These are phyloP conservation scores for Rhizopogon rudus DNA, from an alignment of 768 basidiomycete species.

Conservation along the genomic window DNA sequence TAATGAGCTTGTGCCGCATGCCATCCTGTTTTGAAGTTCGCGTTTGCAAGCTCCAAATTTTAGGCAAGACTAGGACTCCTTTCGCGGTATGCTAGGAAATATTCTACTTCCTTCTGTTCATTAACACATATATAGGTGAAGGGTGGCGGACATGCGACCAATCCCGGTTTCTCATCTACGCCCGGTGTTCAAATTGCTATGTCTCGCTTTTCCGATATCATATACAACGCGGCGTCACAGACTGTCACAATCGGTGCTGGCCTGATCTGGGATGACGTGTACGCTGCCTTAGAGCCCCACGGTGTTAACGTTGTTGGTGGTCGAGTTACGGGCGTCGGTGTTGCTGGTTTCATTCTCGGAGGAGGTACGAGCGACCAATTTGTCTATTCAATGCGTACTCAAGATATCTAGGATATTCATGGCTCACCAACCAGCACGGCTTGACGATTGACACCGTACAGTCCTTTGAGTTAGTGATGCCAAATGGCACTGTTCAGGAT, in stretches of 20 bases:
- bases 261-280: slow-evolving; percentile 64
- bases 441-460: slow-evolving; percentile 47
- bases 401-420: slow-evolving; percentile 44
- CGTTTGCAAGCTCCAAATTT: slow-evolving; percentile 6
- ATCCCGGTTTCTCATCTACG: slow-evolving; percentile 54
- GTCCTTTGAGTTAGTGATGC: slow-evolving; percentile 52
- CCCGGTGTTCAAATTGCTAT: slow-evolving; percentile 52
- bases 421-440: slow-evolving; percentile 54
- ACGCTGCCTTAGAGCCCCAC: slow-evolving; percentile 37
- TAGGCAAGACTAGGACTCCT: slow-evolving; percentile 38
- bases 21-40: not conserved
- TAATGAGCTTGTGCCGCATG: not conserved
- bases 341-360: slow-evolving; percentile 49
- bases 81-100: slow-evolving; percentile 11
- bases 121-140: slow-evolving; percentile 36
- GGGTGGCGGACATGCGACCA: slow-evolving; percentile 51
- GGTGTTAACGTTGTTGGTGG: slow-evolving; percentile 54
- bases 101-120: slow-evolving; percentile 18
- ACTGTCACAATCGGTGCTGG: slow-evolving; percentile 38
- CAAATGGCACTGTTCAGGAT: slow-evolving; percentile 36
- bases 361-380: slow-evolving; percentile 36
- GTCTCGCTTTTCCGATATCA: slow-evolving; percentile 40
- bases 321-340: slow-evolving; percentile 49
- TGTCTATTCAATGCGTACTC: slow-evolving; percentile 11
- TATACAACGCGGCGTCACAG: slow-evolving; percentile 31